Percentiles rank a stretch among this genome's conserved stretches.
Evolutionary conservation across 371 early-diverging fungal genomes (phyloP).

Genomic region (Mucor plumbeus): DNA sequence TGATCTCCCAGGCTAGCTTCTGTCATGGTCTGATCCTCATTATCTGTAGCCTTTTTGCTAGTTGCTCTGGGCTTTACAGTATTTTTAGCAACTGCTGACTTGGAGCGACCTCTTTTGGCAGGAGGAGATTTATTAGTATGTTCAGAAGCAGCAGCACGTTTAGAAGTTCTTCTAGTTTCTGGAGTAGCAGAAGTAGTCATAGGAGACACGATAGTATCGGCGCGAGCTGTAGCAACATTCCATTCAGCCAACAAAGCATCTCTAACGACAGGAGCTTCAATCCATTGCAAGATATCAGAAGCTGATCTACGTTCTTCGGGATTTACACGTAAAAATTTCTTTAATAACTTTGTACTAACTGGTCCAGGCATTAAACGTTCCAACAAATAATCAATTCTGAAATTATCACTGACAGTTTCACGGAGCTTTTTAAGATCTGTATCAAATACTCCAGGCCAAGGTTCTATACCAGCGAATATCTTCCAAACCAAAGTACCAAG

Average conservation of each 20-base stretch:
- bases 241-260: conserved; percentile 46
- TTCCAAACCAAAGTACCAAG: conserved; percentile 69
- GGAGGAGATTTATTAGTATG: background rate
- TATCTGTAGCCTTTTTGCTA: no score
- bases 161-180: background rate
- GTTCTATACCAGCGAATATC: conserved; percentile 64
- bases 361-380: conserved; percentile 56
- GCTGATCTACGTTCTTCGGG: conserved; percentile 57
- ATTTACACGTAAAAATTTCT: conserved; percentile 47
- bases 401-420: conserved; percentile 57
- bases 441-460: conserved; percentile 70
- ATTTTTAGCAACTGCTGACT: background rate
- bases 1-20: background rate
- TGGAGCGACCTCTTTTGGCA: background rate
- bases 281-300: conserved; percentile 48
- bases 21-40: background rate
- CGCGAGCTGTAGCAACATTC: conserved; percentile 9
- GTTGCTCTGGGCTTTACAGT: no score
- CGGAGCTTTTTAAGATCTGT: conserved; percentile 64
- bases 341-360: conserved; percentile 49
- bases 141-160: background rate
- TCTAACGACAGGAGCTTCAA: conserved; percentile 26
- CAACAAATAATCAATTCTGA: conserved; percentile 52
- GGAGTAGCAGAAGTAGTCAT: background rate
- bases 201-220: background rate